These are phyloP conservation scores for Mycocalia duriaeana DNA, from an alignment of 1,284 basidiomycete species.

Conservation along the genomic window DNA sequence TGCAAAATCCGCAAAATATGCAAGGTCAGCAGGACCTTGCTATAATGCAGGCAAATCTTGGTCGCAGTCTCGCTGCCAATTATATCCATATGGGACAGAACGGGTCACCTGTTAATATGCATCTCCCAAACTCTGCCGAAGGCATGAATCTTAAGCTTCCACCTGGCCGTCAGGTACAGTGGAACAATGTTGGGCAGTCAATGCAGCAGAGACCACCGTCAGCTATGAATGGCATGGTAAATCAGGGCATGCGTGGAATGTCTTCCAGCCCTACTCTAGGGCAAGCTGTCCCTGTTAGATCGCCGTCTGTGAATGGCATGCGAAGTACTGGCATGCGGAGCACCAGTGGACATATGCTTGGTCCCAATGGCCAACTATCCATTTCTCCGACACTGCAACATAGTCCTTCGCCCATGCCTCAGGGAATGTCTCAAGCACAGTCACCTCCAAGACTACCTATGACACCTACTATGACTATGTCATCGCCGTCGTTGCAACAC, in stretches of 20 bases:
- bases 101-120: conserved; percentile 21
- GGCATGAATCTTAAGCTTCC: conserved; percentile 31
- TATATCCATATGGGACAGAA: conserved; percentile 26
- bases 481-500: conserved; percentile 61
- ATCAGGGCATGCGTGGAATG: conserved; percentile 22
- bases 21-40: conserved; percentile 20
- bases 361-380: conserved; percentile 36
- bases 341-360: conserved; percentile 29
- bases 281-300: conserved; percentile 35
- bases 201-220: conserved; percentile 34
- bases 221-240: conserved; percentile 28
- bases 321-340: conserved; percentile 34
- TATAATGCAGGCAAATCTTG: conserved; percentile 30
- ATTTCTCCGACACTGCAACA: conserved; percentile 54
- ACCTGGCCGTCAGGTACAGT: conserved; percentile 28
- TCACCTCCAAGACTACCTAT: conserved; percentile 54
- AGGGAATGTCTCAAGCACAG: conserved; percentile 40
- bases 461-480: conserved; percentile 47
- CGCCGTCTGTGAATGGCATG: conserved; percentile 52
- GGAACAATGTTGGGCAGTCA: conserved; percentile 20
- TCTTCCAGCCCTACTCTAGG: conserved; percentile 31
- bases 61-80: conserved; percentile 18
- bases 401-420: conserved; percentile 43
- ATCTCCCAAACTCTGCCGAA: conserved; percentile 16
- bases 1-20: conserved; percentile 8